Evolutionary conservation across 805 yeast species (phyloP).

Genomic region (Sugiyamaella lignohabitans): DNA sequence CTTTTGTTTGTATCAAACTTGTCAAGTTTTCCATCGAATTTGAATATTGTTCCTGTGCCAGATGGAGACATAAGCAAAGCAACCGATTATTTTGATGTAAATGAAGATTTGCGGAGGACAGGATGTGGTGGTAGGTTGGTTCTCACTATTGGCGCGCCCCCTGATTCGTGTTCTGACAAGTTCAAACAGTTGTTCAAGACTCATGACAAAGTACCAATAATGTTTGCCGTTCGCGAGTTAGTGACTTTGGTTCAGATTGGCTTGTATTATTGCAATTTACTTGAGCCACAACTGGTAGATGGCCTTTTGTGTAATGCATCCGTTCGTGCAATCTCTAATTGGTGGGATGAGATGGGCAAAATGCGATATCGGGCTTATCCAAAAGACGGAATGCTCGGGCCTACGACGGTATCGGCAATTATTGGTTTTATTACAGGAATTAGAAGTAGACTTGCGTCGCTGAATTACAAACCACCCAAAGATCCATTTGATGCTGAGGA

Average conservation of each 20-base stretch:
- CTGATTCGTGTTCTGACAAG: conserved; percentile 75
- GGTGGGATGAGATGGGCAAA: conserved; percentile 78
- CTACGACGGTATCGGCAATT: conserved; percentile 69
- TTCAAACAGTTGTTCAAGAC: conserved; percentile 69
- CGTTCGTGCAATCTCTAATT: conserved; percentile 56
- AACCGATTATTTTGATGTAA: conserved; percentile 58
- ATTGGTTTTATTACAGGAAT: conserved; percentile 70
- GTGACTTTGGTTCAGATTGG: conserved; percentile 69
- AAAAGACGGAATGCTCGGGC: conserved; percentile 51
- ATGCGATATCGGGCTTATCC: conserved; percentile 30
- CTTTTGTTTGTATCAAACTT: conserved; percentile 72
- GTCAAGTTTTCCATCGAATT: conserved; percentile 69
- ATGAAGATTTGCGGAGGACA: conserved; percentile 67
- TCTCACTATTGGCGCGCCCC: conserved; percentile 58
- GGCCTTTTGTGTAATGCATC: conserved; percentile 81
- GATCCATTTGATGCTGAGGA: conserved; percentile 77
- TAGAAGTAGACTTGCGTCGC: conserved; percentile 54
- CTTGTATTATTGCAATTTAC: conserved; percentile 67
- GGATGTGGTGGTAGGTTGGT: conserved; percentile 85
- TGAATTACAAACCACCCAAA: conserved; percentile 55
- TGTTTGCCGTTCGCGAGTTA: conserved; percentile 66
- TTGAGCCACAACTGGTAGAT: conserved; percentile 66
- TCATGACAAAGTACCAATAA: conserved; percentile 41
- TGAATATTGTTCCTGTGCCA: conserved; percentile 65
- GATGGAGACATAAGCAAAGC: conserved; percentile 34